Evolutionary conservation across 228 moss, liverwort and hornwort genomes (phyloP).

Genomic region (Sphagnum fallax): DNA sequence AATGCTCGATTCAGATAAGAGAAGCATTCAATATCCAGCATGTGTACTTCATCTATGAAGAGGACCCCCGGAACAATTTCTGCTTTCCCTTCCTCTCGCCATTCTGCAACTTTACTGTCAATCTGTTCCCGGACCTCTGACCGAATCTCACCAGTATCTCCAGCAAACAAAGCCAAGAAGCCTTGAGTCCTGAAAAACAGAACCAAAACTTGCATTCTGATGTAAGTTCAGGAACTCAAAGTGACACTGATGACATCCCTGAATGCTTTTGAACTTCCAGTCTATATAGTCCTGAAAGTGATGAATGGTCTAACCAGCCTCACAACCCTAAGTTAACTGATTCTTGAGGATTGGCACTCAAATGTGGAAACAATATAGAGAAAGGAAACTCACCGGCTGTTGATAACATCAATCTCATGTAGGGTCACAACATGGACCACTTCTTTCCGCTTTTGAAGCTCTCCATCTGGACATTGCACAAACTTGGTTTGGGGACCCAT

Average conservation of each 20-base stretch:
- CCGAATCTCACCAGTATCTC: slow-evolving; percentile 76
- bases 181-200: slow-evolving; percentile 47
- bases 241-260: background rate
- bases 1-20: slow-evolving; percentile 74
- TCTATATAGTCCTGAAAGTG: background rate
- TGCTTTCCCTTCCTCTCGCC: slow-evolving; percentile 84
- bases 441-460: slow-evolving; percentile 82
- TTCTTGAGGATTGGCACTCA: too few species aligned
- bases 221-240: background rate
- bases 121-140: slow-evolving; percentile 75
- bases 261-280: too few species aligned
- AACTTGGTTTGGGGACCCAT: slow-evolving; percentile 93
- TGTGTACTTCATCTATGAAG: slow-evolving; percentile 86
- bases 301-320: background rate
- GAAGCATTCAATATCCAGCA: slow-evolving; percentile 89
- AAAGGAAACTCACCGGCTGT: slow-evolving; percentile 34
- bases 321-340: too few species aligned
- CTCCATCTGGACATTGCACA: slow-evolving; percentile 83
- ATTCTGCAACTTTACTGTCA: slow-evolving; percentile 64
- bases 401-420: slow-evolving; percentile 88
- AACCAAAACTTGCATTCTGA: background rate
- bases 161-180: slow-evolving; percentile 68
- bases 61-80: slow-evolving; percentile 72
- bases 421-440: slow-evolving; percentile 78
- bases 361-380: too few species aligned